Evolutionary conservation across 106 monocot species (phyloP), one percentile per base, ranked within the genome.

Genomic region (Dioscorea dumetorum): DNA sequence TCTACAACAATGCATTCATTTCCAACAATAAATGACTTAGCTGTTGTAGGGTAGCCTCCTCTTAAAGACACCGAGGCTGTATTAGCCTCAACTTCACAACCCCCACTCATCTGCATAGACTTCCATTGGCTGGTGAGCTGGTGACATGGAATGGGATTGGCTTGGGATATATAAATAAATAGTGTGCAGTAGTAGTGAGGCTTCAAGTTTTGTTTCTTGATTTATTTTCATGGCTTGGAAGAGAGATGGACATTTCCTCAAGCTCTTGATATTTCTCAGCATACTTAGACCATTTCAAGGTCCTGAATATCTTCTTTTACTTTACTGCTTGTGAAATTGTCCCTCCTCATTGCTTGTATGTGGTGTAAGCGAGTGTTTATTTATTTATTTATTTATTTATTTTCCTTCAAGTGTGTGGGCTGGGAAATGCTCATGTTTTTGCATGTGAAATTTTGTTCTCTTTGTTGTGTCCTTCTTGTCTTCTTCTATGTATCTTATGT

Each of bases 231-330:
- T 76, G 76, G 80, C 56, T 66, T 19, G 50, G 9, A 61, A 59
- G 34, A 71, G 57, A 19, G 62, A 19, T 24, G 69, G 24, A 33
- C 57, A 70, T 50, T 74, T 78, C 22, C 67, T 79, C 56, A 82
- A 52, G 58, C 70, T 82, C 59, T 50, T 86, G 50, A 50, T 87
- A 19, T 48, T 77, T 5, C 64, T 88, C 64, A 52, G 57, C 57
- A 60, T 75, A 50, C 24, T 78, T 12, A 31, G 57, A 72, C 76
- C 72, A 24, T 51, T 66, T 63, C 82, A 73, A 77, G 87, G 87
- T 86, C 56, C 19, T n/a, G 41, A 41, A 10, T 3, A 41, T 41
- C 6, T 41, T 41, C 41, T 6, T 41, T 28, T 28, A 28, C 3
- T 41, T 41, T 41, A 41, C 41, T 41, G 41, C 41, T 41, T 41